These are phyloP conservation scores for Crithidia sp. DNA, from an alignment of 208 protist genomes.

Conservation along the genomic window DNA sequence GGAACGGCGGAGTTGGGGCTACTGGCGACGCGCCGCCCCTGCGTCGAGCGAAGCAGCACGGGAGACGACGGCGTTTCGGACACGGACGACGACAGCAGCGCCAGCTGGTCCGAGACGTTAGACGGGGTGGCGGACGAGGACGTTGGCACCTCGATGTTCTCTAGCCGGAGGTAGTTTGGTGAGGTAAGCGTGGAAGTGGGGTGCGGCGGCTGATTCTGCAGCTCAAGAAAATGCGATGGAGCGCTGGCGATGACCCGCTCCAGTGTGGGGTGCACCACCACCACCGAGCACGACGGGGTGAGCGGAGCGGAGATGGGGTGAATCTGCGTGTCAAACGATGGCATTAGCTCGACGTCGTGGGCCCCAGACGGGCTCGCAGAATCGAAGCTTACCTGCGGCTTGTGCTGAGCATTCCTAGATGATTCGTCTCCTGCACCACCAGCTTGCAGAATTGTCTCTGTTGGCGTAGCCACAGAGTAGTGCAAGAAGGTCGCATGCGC, in stretches of 20 bases:
- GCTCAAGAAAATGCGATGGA: background rate
- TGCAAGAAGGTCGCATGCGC: background rate
- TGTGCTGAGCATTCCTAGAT: background rate
- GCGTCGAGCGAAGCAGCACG: background rate
- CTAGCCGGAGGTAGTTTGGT: slow-evolving; percentile 3
- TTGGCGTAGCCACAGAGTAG: slow-evolving; percentile 1
- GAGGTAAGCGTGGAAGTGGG: slow-evolving; percentile 2
- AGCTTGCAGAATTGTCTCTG: background rate
- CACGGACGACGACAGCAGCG: background rate
- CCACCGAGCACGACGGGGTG: slow-evolving; percentile 19
- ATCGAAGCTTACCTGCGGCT: background rate
- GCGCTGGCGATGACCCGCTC: background rate
- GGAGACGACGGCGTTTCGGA: slow-evolving; percentile 6
- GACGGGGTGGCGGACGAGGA: slow-evolving; percentile 5
- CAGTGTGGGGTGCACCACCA: slow-evolving; percentile 30
- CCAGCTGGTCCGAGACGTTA: slow-evolving; percentile 7
- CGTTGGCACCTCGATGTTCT: slow-evolving; percentile 10
- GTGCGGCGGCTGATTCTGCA: background rate
- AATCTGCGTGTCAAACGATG: slow-evolving; percentile 7
- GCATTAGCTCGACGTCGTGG: background rate
- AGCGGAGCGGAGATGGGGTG: background rate
- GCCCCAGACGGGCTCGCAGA: background rate
- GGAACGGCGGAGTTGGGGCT: background rate
- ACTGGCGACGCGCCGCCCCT: background rate
- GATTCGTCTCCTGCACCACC: background rate